Evolutionary conservation across 148 eudicot genomes (phyloP).

Genomic region (Rhododendron kiyosumense): DNA sequence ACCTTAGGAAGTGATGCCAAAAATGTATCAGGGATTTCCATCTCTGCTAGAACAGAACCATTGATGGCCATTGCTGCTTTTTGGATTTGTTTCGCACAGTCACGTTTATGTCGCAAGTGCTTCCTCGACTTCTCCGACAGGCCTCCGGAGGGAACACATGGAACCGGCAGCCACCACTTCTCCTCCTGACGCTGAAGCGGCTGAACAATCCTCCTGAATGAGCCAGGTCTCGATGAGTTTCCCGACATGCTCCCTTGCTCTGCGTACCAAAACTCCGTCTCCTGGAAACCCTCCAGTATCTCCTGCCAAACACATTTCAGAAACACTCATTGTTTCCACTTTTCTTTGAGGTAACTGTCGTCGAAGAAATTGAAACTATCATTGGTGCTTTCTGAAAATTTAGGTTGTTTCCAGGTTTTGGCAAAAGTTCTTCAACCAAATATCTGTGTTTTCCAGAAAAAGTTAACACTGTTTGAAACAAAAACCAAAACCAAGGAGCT

Average conservation of each 20-base stretch:
- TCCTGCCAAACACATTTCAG: slow-evolving; percentile 34
- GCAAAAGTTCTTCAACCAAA: neutral
- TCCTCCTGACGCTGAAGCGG: slow-evolving; percentile 57
- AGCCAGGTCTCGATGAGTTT: slow-evolving; percentile 46
- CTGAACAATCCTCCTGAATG: slow-evolving; percentile 60
- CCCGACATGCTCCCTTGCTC: slow-evolving; percentile 71
- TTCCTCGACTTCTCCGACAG: slow-evolving; percentile 63
- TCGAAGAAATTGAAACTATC: neutral
- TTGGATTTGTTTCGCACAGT: slow-evolving; percentile 77
- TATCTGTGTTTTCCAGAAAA: neutral
- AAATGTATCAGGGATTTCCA: slow-evolving; percentile 86
- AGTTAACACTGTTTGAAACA: neutral
- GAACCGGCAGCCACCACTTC: slow-evolving; percentile 97
- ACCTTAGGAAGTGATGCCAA: slow-evolving; percentile 87
- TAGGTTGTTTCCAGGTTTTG: neutral
- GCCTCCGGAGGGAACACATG: slow-evolving; percentile 70
- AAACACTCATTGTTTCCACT: neutral
- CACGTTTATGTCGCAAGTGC: slow-evolving; percentile 63
- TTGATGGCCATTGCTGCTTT: slow-evolving; percentile 97
- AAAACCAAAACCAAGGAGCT: neutral
- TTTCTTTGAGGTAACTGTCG: neutral
- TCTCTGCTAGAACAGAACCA: slow-evolving; percentile 64
- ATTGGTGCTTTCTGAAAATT: neutral
- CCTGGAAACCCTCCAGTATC: slow-evolving; percentile 75
- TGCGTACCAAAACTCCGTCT: slow-evolving; percentile 81